Conservation (phyloP, 1,284 basidiomycete genomes). For the Phellopilus nigrolimitatus region DNA sequence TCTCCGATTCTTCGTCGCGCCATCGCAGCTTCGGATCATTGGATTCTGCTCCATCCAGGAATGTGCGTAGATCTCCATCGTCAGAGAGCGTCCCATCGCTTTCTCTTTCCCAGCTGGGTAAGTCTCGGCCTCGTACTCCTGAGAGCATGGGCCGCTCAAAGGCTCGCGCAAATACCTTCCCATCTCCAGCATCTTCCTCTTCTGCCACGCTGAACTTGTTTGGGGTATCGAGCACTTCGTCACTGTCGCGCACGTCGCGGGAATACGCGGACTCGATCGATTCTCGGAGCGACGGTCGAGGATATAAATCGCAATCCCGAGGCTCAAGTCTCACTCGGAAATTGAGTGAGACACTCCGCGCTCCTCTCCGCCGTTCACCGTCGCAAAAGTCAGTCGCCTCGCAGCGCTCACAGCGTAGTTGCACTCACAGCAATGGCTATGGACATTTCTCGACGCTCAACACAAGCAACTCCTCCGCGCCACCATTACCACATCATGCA, state of each 20-base stretch:
- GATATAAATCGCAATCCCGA: conserved; percentile 37
- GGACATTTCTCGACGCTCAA: conserved; percentile 21
- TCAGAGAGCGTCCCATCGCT: conserved; percentile 11
- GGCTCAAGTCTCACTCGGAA: conserved; percentile 44
- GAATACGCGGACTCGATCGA: conserved; percentile 26
- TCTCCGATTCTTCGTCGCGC: conserved; percentile 11
- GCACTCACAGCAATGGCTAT: conserved; percentile 25
- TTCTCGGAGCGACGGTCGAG: conserved; percentile 33
- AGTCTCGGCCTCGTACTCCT: conserved; percentile 14
- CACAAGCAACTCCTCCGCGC: conserved; percentile 16
- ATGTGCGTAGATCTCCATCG: conserved; percentile 13
- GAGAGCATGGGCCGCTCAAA: conserved; percentile 11
- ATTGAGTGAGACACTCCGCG: conserved; percentile 41
- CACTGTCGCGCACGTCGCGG: neutral
- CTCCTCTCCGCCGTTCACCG: conserved; percentile 30
- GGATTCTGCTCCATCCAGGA: conserved; percentile 9
- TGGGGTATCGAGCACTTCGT: neutral
- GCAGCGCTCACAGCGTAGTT: conserved; percentile 24
- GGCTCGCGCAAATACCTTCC: conserved; percentile 14
- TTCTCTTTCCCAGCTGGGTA: neutral
- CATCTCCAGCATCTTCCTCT: conserved; percentile 15
- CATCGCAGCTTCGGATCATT: conserved; percentile 19
- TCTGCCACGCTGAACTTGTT: neutral
- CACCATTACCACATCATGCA: conserved; percentile 30
- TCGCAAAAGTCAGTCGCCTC: conserved; percentile 31